These are phyloP conservation scores for Fusarium tuaranense DNA, from an alignment of 2,329 filamentous ascomycete genomes.

Conservation along the genomic window DNA sequence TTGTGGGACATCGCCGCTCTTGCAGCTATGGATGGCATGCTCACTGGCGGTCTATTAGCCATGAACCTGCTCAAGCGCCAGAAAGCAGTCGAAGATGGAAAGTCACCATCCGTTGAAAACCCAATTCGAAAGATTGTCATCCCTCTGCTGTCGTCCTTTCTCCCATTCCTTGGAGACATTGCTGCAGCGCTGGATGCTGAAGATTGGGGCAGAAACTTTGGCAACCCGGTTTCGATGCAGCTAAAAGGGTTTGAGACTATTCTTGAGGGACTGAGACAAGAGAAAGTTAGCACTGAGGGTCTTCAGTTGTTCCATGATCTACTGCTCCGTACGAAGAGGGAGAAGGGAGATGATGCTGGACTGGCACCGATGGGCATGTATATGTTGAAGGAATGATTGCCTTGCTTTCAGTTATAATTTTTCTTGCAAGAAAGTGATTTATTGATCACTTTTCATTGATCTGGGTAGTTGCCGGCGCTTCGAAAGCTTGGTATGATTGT, in stretches of 20 bases:
- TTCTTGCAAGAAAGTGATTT: too few species aligned
- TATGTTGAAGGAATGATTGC: neutral
- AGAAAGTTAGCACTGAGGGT: neutral
- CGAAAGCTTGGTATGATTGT: too few species aligned
- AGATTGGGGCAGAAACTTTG: neutral
- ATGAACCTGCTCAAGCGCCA: neutral
- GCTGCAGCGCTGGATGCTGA: neutral
- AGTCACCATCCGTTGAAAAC: neutral
- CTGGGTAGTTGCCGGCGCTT: too few species aligned
- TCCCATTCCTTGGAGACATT: neutral
- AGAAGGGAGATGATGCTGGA: neutral
- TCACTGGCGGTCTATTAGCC: neutral
- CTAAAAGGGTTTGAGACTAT: neutral
- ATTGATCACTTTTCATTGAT: too few species aligned
- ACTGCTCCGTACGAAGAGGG: neutral
- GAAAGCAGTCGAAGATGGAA: neutral
- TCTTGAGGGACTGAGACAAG: neutral
- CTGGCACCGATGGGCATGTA: neutral
- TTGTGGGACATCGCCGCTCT: neutral
- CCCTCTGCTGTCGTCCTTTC: neutral
- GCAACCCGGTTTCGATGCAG: neutral
- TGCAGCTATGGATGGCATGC: neutral
- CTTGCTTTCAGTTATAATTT: too few species aligned
- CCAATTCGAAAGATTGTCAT: neutral
- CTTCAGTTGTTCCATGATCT: neutral